A percentile compares a stretch with the other conserved stretches of the same genome.
Evolutionary conservation across 108 stramenopile species (phyloP).

Genomic region (Skeletonema tropicum): DNA sequence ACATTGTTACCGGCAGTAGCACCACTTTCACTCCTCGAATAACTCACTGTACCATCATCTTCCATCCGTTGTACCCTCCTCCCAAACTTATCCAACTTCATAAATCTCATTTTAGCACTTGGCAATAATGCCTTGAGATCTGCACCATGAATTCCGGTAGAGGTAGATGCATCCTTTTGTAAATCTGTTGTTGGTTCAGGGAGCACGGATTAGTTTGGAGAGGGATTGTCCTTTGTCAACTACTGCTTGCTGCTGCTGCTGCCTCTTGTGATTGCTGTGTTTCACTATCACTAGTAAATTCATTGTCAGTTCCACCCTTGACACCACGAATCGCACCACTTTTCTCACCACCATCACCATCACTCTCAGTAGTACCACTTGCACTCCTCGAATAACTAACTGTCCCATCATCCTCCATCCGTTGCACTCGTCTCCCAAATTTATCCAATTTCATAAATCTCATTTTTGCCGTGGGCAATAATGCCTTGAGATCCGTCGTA

Average conservation of each 20-base stretch:
- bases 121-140: conserved; percentile 30
- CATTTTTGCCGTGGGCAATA: conserved; percentile 26
- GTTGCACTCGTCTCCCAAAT: conserved; percentile 36
- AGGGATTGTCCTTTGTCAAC: not conserved
- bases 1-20: not conserved
- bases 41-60: conserved; percentile 19
- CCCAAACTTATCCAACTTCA: conserved; percentile 12
- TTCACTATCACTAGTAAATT: not conserved
- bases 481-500: conserved; percentile 8
- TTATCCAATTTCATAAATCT: conserved; percentile 24
- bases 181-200: not conserved
- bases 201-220: not conserved
- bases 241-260: not conserved
- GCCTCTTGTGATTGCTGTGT: not conserved
- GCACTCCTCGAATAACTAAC: conserved; percentile 5
- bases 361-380: not conserved
- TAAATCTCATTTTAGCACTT: conserved; percentile 13
- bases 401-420: conserved; percentile 42
- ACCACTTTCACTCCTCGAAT: not conserved
- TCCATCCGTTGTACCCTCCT: conserved; percentile 26
- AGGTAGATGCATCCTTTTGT: not conserved
- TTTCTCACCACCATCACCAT: not conserved
- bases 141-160: not conserved
- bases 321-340: not conserved
- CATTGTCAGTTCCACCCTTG: not conserved